Conservation (phyloP, 805 yeast genomes). For the Middelhovenomyces tepae region DNA sequence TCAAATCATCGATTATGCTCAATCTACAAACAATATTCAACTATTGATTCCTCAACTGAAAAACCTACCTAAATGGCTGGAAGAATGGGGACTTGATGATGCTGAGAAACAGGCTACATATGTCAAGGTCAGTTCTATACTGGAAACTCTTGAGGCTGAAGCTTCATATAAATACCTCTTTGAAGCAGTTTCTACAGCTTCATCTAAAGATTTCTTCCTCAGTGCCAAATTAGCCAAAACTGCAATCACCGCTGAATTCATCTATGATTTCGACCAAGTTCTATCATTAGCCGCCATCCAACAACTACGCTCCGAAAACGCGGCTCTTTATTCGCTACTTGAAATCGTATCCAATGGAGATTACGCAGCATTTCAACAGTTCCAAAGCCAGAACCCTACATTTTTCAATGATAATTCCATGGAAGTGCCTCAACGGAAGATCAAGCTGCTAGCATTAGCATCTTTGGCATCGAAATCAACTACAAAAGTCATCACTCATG, state of each 20-base stretch:
- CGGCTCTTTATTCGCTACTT: slow-evolving; percentile 22
- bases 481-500: slow-evolving; percentile 22
- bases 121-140: slow-evolving; percentile 19
- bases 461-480: slow-evolving; percentile 17
- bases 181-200: slow-evolving; percentile 14
- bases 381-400: slow-evolving; percentile 8
- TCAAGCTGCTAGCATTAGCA: slow-evolving; percentile 24
- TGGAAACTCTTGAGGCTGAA: slow-evolving; percentile 14
- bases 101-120: slow-evolving; percentile 22
- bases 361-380: slow-evolving; percentile 14
- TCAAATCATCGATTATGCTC: slow-evolving; percentile 28
- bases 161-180: slow-evolving; percentile 17
- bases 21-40: slow-evolving; percentile 23
- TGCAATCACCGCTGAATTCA: slow-evolving; percentile 19
- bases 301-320: slow-evolving; percentile 15
- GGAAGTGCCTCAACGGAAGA: slow-evolving; percentile 19
- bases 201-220: slow-evolving; percentile 8
- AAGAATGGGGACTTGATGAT: slow-evolving; percentile 26
- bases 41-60: slow-evolving; percentile 31
- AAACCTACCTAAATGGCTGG: slow-evolving; percentile 30
- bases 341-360: slow-evolving; percentile 25
- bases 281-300: slow-evolving; percentile 24
- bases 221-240: slow-evolving; percentile 19
- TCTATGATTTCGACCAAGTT: slow-evolving; percentile 25
- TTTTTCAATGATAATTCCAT: slow-evolving; percentile 9